Evolutionary conservation across 1,139 yeast species (phyloP).

Genomic region (Blastobotrys arbuscula): DNA sequence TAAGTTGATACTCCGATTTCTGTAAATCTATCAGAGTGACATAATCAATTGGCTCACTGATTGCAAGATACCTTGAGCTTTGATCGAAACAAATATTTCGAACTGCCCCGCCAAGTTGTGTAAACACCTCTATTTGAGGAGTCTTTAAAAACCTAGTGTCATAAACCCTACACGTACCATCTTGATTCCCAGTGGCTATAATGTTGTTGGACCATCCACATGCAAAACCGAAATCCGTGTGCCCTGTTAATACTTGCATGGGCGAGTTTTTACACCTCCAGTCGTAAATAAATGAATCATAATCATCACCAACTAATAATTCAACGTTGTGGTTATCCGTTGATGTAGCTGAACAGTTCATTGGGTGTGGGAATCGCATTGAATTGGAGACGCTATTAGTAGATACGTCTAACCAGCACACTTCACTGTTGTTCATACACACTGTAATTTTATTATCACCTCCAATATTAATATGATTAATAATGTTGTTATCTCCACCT

Average conservation of each 20-base stretch:
- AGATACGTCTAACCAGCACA: slow-evolving; percentile 41
- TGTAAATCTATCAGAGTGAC: slow-evolving; percentile 43
- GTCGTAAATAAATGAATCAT: slow-evolving; percentile 44
- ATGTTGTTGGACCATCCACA: slow-evolving; percentile 54
- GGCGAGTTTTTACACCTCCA: slow-evolving; percentile 29
- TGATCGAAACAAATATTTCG: slow-evolving; percentile 49
- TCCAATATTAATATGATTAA: slow-evolving; percentile 46
- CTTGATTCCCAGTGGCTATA: slow-evolving; percentile 57
- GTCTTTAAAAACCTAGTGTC: slow-evolving; percentile 40
- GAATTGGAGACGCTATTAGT: slow-evolving; percentile 22
- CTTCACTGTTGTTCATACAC: slow-evolving; percentile 46
- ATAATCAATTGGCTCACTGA: slow-evolving; percentile 60
- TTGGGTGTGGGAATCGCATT: slow-evolving; percentile 41
- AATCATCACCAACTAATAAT: slow-evolving; percentile 49
- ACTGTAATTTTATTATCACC: slow-evolving; percentile 31
- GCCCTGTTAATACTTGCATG: slow-evolving; percentile 38
- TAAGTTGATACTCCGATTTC: slow-evolving; percentile 35
- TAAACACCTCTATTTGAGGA: slow-evolving; percentile 38
- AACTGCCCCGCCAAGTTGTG: slow-evolving; percentile 40
- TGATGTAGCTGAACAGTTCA: slow-evolving; percentile 47
- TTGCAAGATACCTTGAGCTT: slow-evolving; percentile 43
- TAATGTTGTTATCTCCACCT: slow-evolving; percentile 44
- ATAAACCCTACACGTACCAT: slow-evolving; percentile 51
- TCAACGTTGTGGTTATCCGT: slow-evolving; percentile 38
- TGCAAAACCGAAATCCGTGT: slow-evolving; percentile 52